Base-by-base conservation (phyloP, 1,284 basidiomycete species). In the Marasmius tenuissimus region DNA sequence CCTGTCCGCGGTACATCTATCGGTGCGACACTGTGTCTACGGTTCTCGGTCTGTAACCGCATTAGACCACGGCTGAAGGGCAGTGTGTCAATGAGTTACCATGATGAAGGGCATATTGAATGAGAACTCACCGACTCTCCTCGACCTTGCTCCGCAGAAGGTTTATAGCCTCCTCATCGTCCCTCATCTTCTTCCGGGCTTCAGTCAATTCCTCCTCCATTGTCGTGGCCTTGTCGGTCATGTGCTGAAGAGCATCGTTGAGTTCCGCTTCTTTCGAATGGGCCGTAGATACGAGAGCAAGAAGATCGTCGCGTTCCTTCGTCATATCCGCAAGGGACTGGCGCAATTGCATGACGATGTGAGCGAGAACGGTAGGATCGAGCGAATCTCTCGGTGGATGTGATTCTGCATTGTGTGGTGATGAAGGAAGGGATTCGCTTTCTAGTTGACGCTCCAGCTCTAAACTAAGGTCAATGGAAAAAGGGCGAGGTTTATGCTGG, bases 71-170 rank as follows among this genome's bases (percentile, higher is more conserved):
- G 88, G 67, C 91, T 92, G 69, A 27, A 67, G 9, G 22, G 38
- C 20, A 40, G 47, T 59, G 27, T 62, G 40, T 63, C 33, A 55
- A 52, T 8, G 35, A 18, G 34, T 22, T 50, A 40, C 14, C 22
- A 42, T 12, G 12, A 60, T 54, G 54, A 20, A 38, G 39, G 14
- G 22, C 33, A 40, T 42, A 57, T 59, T 38, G 39, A 51, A 61
- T 39, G 57, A 56, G 56, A 18, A 75, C 82, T 42, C 68, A 89
- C 90, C 95, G 82, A 75, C 92, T 94, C 73, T 95, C 92, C 69
- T 97, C 94, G n/a, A 97, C 91, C 72, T 94, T 96, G 18, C 86
- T 83, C 37, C 95, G 83, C 47, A 97, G 78, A 72, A 93, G 79
- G 10, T 84, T 78, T 42, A 97, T 93, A 54, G 89, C 88, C 67